Base-by-base conservation (phyloP, 1,284 basidiomycete species). In the Fistulinella staudtii region DNA sequence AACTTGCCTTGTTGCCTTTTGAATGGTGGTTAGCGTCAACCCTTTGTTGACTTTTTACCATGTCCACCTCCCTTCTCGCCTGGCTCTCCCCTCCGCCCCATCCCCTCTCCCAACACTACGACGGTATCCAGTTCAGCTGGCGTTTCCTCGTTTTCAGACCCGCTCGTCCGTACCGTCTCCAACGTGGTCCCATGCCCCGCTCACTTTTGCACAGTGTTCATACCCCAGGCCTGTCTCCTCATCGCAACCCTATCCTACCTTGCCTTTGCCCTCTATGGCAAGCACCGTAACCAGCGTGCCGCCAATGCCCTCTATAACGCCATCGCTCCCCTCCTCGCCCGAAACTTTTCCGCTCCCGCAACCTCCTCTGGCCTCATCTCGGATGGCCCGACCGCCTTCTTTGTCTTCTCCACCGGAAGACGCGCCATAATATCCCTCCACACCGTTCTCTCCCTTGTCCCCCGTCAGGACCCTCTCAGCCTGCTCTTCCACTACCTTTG, bases 381-480 rank as follows among this genome's bases (percentile, higher is more conserved):
- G 36, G 89, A 92, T 57, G 89, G 89, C 14, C 74, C 83, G 53
- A 76, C 81, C 6, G 84, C 89, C 68, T 88, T 82, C 63, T 89
- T 91, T 68, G 74, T 76, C 55, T 95, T 86, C 68, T 90, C 89
- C 24, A 91, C 90, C 1, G 92, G 92, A 47, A 75, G 92, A 47
- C 82, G 86, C 48, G 82, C 80, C 52, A 65, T 92, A 43, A 69
- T 79, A 30, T 85, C 81, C 27, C 73, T 93, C 46, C 91, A 94
- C 72, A 82, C 85, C 28, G 76, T 87, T 50, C 76, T 93, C 65
- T 74, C 78, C 39, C 76, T 93, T 46, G 71, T 79, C 37, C 91
- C 92, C 44, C 80, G 87, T 58, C 92, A 94, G 67, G 92, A 94
- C 67, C 64, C 86, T 30, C 65, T 87, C 52, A 80, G 89, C 53